Conservation (phyloP, 2,329 filamentous ascomycete genomes). For the Camptophora hylomeconis region DNA sequence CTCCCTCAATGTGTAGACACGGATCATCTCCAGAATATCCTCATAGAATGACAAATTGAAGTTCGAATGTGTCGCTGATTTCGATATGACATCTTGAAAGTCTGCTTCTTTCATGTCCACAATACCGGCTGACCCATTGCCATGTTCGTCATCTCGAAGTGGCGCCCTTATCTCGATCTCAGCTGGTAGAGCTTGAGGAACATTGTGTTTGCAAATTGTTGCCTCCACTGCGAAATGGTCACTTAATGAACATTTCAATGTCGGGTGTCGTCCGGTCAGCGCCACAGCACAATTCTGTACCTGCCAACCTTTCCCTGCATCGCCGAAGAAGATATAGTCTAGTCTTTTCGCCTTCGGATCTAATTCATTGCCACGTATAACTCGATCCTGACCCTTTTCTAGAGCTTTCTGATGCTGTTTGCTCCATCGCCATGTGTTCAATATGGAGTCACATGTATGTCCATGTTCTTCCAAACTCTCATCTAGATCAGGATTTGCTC, state of each 20-base stretch:
- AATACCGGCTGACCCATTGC: conserved; percentile 2
- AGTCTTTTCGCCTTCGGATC: conserved; percentile 74
- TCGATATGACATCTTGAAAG: conserved; percentile 11
- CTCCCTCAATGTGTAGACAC: conserved; percentile 58
- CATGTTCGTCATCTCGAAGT: conserved; percentile 1
- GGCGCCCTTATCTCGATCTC: conserved; percentile 3
- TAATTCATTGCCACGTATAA: conserved; percentile 49
- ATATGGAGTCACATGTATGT: conserved; percentile 68
- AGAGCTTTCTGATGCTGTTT: conserved; percentile 56
- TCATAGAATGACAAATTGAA: conserved; percentile 47
- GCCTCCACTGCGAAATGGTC: conserved; percentile 90
- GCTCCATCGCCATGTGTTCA: conserved; percentile 91
- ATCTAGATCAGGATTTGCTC: conserved; percentile 53
- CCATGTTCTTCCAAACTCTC: conserved; percentile 73
- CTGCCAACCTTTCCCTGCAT: conserved; percentile 41
- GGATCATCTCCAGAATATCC: conserved; percentile 58
- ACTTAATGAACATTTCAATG: conserved; percentile 71
- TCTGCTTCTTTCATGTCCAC: conserved; percentile 11
- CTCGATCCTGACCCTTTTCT: conserved; percentile 49
- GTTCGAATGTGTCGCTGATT: conserved; percentile 17
- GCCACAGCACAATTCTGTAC: conserved; percentile 60
- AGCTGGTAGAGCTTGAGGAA: too few species aligned
- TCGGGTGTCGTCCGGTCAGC: conserved; percentile 70
- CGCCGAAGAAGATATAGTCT: conserved; percentile 76
- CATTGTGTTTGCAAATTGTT: conserved; percentile 45